Base-by-base conservation (phyloP, 495 filamentous ascomycete species). In the Melanomma pulvis-pyrius region DNA sequence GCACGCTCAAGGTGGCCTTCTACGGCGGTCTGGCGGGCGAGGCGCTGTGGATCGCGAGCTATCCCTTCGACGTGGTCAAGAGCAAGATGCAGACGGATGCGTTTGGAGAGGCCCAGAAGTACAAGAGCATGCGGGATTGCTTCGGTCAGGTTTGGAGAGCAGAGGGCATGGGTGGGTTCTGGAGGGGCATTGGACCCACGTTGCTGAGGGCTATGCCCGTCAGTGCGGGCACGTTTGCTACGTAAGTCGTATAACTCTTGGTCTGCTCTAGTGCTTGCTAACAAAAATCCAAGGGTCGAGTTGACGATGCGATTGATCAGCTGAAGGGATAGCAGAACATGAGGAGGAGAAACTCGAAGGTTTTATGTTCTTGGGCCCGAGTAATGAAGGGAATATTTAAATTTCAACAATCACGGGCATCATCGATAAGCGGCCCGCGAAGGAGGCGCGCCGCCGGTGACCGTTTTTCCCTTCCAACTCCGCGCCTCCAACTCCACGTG, bases 41-140 rank as follows among this genome's bases (percentile, higher is more conserved):
- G 82, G 90, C 87, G 24, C 82, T 98, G 46, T 98, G 94, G 94
- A 75, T 98, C 67, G 83, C 82, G 41, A 94, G 90, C 72, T 98
- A 98, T 76, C 94, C 94, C 24, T 88, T 98, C 61, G 94, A 98
- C 78, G 94, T 98, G 28, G 79, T 98, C 75, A 98, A 98, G 90
- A 96, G 91, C 78, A 97, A 96, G 86, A 96, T 98, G 93, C 94
- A 98, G 84, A 96, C 87, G 66, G 94, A 98, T 81, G 93, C 91
- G 22, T 92, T 97, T 73, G 86, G 86, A 0, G 47, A 58, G 28
- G 76, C 83, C 59, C 85, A 83, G 83, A 80, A 82, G 73, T 98
- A 89, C 78, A 85, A 79, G 80, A 88, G 78, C 58, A 97, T 96
- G 92, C 83, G 86, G 48, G 92, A 97, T 78, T 94, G 91, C 80